Base-by-base conservation (phyloP, 495 filamentous ascomycete genomes). In the Lepidopterella palustris region DNA sequence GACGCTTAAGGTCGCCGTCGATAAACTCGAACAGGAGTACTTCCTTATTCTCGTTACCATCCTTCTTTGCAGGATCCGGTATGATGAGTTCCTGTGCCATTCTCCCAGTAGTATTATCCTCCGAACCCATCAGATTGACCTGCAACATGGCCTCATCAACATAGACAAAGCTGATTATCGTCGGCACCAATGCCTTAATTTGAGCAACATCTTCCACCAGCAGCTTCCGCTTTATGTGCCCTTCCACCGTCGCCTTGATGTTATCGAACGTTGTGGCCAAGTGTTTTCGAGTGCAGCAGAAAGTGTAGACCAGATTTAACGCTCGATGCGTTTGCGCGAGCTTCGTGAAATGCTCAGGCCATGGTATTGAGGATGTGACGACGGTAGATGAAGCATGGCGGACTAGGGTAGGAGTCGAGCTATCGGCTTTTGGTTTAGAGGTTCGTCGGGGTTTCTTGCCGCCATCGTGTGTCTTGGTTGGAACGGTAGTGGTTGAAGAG, bases 281-380 rank as follows among this genome's bases (percentile, higher is more conserved):
- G 60, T 96, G 89, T 69, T 95, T 95, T 8, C 95, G 85, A 6
- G 92, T 92, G 68, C 84, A 92, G 72, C 88, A 91, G 72, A 98
- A 97, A 0, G 93, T 97, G 67, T 89, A 95, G 5, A 97, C 90
- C 3, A 97, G 73, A 66, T 96, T 97, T 56, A 98, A 73, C 5
- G 95, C 92, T 55, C 85, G 80, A 69, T 96, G 87, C 0, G 84
- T 88, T 67, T 88, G 84, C 5, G 85, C 82, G 6, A 98, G 80
- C 39, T 76, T 74, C 45, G 81, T 84, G 71, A 97, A 88, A 54
- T 78, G 74, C 0, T 81, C 77, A 0, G 93, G 92, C 90, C 90
- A 95, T 40, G 84, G 82, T 10, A 78, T 74, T 13, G 72, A 67
- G 6, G 74, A 69, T 59, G 78, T 73, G 31, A 80, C 71, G 0